A percentile compares a stretch with the other conserved stretches of the same genome.
Evolutionary conservation across 2,329 filamentous ascomycete species (phyloP).

Genomic region (Aphanoascus verrucosus): DNA sequence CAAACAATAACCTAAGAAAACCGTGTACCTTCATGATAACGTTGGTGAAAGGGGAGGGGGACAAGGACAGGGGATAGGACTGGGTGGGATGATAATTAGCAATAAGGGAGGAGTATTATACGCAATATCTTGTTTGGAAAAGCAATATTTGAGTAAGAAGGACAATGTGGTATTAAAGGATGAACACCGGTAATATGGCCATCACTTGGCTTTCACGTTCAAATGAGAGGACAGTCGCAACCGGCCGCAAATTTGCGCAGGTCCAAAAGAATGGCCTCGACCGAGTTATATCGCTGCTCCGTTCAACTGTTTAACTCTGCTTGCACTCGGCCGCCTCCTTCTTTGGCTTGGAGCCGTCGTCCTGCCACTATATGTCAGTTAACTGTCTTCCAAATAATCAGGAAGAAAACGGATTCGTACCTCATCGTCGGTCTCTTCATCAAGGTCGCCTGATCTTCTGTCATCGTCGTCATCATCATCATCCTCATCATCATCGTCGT

Average conservation of each 20-base stretch:
- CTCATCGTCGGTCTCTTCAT: constrained; percentile 54
- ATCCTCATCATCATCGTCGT: constrained; percentile 86
- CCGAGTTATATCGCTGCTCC: not conserved
- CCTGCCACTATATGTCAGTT: constrained; percentile 43
- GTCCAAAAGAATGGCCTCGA: not conserved
- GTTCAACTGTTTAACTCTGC: constrained; percentile 57
- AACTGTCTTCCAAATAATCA: not conserved
- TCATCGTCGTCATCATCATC: constrained; percentile 77
- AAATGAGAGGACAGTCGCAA: not conserved
- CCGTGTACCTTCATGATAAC: not conserved
- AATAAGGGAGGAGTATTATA: not conserved
- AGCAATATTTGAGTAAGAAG: not conserved
- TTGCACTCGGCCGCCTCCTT: constrained; percentile 94
- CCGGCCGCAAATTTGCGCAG: not conserved
- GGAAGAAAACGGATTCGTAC: constrained; percentile 25
- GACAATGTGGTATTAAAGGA: not conserved
- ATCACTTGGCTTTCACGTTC: not conserved
- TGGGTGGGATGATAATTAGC: not conserved
- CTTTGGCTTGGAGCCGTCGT: constrained; percentile 80
- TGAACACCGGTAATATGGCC: not conserved
- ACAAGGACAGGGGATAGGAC: not conserved
- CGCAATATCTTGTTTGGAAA: constrained; percentile 1
- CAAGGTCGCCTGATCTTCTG: constrained; percentile 48
- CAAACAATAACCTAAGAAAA: not conserved
- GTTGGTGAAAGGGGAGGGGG: not conserved